A percentile compares a stretch with the other conserved stretches of the same genome.
These are phyloP conservation scores for Monilinia fructigena DNA, from an alignment of 2,329 filamentous ascomycete genomes.

Conservation along the genomic window DNA sequence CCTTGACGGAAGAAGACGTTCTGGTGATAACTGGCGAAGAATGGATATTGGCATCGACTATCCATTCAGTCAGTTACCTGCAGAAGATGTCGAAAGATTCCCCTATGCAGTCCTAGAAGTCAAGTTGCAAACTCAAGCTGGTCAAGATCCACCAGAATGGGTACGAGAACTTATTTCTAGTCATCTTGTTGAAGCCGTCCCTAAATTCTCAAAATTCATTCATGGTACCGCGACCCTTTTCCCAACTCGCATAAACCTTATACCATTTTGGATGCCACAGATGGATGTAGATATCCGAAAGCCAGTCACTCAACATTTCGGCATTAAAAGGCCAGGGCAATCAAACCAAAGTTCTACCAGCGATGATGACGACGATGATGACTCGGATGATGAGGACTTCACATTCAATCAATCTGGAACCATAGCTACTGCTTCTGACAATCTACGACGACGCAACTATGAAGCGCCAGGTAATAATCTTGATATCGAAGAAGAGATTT, in stretches of 20 bases:
- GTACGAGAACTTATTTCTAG: slow-evolving; percentile 89
- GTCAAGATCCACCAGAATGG: slow-evolving; percentile 95
- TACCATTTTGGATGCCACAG: slow-evolving; percentile 97
- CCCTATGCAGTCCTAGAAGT: slow-evolving; percentile 96
- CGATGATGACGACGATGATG: slow-evolving; percentile 69
- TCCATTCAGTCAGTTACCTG: slow-evolving; percentile 84
- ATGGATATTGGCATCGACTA: slow-evolving; percentile 98
- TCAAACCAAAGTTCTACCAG: slow-evolving; percentile 76
- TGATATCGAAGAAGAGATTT: slow-evolving; percentile 83
- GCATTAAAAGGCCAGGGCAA: slow-evolving; percentile 76
- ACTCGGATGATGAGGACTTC: slow-evolving; percentile 59
- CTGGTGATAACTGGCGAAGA: slow-evolving; percentile 89
- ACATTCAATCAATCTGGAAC: slow-evolving; percentile 5
- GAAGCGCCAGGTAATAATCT: slow-evolving; percentile 46
- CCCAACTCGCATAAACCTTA: slow-evolving; percentile 79
- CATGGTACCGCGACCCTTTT: slow-evolving; percentile 89
- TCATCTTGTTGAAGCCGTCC: slow-evolving; percentile 96
- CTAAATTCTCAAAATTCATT: slow-evolving; percentile 99
- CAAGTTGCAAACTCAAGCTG: slow-evolving; percentile 93
- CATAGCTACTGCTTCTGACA: slow-evolving; percentile 26
- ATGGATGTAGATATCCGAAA: slow-evolving; percentile 98
- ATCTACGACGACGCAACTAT: slow-evolving; percentile 27
- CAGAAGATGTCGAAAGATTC: slow-evolving; percentile 84
- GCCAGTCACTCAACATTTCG: slow-evolving; percentile 82
- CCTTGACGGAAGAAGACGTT: slow-evolving; percentile 71